Percentiles rank a stretch among this genome's conserved stretches.
phyloP scores from a whole-genome alignment of 73 alveolate species.

The Halteria grandinella region DNA sequence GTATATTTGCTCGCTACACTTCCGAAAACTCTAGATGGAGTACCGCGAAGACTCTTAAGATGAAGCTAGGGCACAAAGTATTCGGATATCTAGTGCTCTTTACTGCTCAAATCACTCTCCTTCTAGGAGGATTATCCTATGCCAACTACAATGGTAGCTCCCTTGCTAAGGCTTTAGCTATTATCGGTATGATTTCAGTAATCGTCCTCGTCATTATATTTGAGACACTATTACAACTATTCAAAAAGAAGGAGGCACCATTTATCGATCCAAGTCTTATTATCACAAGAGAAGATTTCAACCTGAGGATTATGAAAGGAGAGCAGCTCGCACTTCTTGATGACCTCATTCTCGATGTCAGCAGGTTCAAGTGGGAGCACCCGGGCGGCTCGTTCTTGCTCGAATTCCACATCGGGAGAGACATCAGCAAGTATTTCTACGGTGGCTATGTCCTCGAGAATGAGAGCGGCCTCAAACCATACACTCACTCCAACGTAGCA shows the following conservation, averaged over 20 bases:
- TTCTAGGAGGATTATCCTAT: neutral
- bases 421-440: conserved; percentile 14
- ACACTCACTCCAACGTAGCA: no score
- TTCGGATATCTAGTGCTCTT: neutral
- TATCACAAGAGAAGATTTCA: neutral
- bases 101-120: no score
- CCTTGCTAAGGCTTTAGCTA: neutral
- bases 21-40: neutral
- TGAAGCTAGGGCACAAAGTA: no score
- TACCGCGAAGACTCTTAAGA: neutral
- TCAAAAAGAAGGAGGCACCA: neutral
- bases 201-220: neutral
- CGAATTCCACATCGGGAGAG: conserved; percentile 39
- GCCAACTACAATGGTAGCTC: neutral
- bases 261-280: neutral
- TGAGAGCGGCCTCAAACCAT: neutral
- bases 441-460: conserved; percentile 2
- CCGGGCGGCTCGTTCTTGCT: conserved; percentile 18
- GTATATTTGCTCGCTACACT: neutral
- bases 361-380: neutral
- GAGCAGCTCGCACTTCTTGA: neutral
- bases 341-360: conserved; percentile 18
- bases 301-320: neutral
- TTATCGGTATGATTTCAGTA: neutral
- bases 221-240: neutral